phyloP scores from a whole-genome alignment of 176 grass and related monocot genomes.

The Triticum turgidum region DNA sequence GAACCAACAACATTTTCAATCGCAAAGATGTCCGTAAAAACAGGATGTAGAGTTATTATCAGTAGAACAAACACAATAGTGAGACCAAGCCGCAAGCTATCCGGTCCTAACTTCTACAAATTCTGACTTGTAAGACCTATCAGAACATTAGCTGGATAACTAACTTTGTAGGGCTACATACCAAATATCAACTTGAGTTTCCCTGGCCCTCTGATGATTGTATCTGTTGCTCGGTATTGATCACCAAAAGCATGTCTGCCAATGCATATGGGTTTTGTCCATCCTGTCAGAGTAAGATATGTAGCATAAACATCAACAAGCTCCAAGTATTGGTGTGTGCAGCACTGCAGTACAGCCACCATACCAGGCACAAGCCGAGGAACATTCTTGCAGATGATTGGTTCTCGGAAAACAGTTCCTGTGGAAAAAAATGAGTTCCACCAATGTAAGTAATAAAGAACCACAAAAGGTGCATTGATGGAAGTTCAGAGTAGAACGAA shows the following conservation, averaged over 20 bases:
- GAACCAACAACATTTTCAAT: not conserved
- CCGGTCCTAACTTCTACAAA: not conserved
- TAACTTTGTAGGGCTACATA: conserved; percentile 31
- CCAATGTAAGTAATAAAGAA: conserved; percentile 7
- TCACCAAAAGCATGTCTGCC: conserved; percentile 85
- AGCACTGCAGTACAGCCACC: not conserved
- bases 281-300: conserved; percentile 42
- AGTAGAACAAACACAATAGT: not conserved
- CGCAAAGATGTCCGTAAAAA: not conserved
- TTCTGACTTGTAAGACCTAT: conserved; percentile 11
- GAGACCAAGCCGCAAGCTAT: not conserved
- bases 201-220: conserved; percentile 65
- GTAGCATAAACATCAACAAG: not conserved
- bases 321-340: conserved; percentile 1
- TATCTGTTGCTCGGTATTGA: conserved; percentile 80
- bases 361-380: conserved; percentile 73
- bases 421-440: conserved; percentile 1
- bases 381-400: conserved; percentile 81
- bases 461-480: not conserved
- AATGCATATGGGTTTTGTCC: conserved; percentile 79
- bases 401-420: conserved; percentile 86
- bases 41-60: not conserved
- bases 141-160: not conserved
- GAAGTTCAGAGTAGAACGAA: conserved; percentile 24
- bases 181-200: conserved; percentile 83